These are phyloP conservation scores for Coemansia sp. DNA, from an alignment of 192 early-diverging fungal species.

Conservation along the genomic window DNA sequence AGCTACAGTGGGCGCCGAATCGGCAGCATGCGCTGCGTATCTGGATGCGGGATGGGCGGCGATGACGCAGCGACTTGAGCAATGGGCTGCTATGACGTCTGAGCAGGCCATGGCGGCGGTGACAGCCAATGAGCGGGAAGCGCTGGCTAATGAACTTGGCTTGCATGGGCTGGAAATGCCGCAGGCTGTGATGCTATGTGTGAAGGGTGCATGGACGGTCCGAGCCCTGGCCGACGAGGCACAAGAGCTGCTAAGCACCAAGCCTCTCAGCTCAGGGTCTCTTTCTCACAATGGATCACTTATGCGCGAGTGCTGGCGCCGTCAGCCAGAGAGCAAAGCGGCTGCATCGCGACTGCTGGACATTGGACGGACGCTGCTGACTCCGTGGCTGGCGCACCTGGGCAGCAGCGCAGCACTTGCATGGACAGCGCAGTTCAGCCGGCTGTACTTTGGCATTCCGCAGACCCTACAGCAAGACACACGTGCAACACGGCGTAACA, in stretches of 20 bases:
- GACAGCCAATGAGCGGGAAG: not conserved
- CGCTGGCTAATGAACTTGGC: not conserved
- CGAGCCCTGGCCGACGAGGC: constrained; percentile 17
- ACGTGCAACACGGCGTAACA: constrained; percentile 31
- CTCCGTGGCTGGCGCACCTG: constrained; percentile 31
- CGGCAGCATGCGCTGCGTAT: constrained; percentile 15
- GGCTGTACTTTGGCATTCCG: constrained; percentile 30
- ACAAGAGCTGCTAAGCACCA: not conserved
- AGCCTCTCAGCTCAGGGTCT: not conserved
- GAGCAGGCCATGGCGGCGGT: not conserved
- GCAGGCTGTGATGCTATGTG: constrained; percentile 9
- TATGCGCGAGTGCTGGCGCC: constrained; percentile 35
- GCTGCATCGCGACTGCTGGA: constrained; percentile 15
- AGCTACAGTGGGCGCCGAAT: constrained; percentile 24
- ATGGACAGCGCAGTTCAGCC: constrained; percentile 30
- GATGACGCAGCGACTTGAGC: constrained; percentile 17
- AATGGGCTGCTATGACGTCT: constrained; percentile 10
- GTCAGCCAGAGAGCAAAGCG: not conserved
- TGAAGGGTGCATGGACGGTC: constrained; percentile 39
- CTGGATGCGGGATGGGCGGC: constrained; percentile 26
- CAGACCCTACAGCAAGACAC: constrained; percentile 9
- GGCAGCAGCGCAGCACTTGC: constrained; percentile 14
- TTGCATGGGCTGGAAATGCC: constrained; percentile 1
- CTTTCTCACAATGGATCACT: not conserved
- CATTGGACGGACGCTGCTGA: constrained; percentile 12